phyloP scores from a whole-genome alignment of 768 basidiomycete species.

The Rhodosporidiobolus sp. region DNA sequence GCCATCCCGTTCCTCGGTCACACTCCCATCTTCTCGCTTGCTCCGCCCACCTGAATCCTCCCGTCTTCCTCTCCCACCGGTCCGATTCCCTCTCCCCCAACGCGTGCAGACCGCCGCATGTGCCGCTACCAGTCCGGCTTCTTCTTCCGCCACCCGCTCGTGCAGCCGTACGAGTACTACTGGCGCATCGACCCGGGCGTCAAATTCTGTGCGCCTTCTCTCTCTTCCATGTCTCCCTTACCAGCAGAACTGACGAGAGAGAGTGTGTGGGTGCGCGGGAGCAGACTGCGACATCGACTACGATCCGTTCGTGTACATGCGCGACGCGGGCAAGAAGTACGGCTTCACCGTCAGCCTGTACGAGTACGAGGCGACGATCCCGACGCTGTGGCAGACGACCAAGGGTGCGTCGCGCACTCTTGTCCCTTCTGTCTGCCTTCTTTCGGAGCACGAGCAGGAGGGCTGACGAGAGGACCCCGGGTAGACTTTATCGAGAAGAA shows the following conservation, averaged over 20 bases:
- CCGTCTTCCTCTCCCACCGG: too few species aligned
- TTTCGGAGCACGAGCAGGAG: too few species aligned
- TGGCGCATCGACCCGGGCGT: conserved; percentile 84
- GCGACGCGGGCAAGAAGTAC: conserved; percentile 76
- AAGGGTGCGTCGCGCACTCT: conserved; percentile 54
- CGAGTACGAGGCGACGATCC: conserved; percentile 69
- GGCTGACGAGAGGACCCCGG: background rate
- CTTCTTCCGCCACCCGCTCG: conserved; percentile 74
- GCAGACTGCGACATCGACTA: conserved; percentile 44
- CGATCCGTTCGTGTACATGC: conserved; percentile 79
- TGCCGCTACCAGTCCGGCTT: conserved; percentile 70
- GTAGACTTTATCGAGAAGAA: conserved; percentile 66
- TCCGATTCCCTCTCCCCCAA: too few species aligned
- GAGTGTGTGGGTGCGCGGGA: too few species aligned
- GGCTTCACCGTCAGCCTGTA: conserved; percentile 53
- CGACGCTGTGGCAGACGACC: conserved; percentile 71
- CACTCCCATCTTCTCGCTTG: too few species aligned
- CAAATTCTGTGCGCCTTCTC: conserved; percentile 68
- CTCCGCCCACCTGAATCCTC: too few species aligned
- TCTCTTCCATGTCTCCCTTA: background rate
- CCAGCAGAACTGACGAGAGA: too few species aligned
- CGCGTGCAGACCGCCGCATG: conserved; percentile 96
- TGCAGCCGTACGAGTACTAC: conserved; percentile 74
- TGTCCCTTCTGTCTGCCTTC: background rate
- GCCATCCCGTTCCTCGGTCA: too few species aligned